These are phyloP conservation scores for Phytophthora kernoviae DNA, from an alignment of 352 stramenopile genomes.

Conservation along the genomic window DNA sequence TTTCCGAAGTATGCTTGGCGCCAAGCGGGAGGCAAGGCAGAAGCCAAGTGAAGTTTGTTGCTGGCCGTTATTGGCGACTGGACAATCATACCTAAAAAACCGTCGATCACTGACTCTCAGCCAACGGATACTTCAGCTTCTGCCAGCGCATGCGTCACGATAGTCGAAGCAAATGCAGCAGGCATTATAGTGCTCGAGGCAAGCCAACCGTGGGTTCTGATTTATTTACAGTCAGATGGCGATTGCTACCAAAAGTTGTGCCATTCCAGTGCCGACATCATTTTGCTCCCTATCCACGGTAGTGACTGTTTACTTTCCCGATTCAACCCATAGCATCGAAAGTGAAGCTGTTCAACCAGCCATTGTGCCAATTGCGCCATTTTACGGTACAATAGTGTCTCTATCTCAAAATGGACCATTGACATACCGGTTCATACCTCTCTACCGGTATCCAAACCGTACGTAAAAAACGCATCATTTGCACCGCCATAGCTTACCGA, in stretches of 20 bases:
- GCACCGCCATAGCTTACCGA: not conserved
- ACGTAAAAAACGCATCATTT: constrained; percentile 4
- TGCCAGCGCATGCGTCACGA: too few relatives aligned
- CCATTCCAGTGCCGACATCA: not conserved
- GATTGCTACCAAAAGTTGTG: not conserved
- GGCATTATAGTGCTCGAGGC: too few relatives aligned
- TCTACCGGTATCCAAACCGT: too few relatives aligned
- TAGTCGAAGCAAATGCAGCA: too few relatives aligned
- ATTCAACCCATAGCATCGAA: not conserved
- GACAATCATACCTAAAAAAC: too few relatives aligned
- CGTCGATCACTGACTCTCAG: not conserved
- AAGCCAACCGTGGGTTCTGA: not conserved
- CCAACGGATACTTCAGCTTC: not conserved
- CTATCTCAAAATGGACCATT: too few relatives aligned
- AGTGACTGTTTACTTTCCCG: not conserved
- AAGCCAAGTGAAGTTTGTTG: too few relatives aligned
- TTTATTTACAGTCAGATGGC: not conserved
- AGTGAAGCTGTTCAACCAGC: not conserved
- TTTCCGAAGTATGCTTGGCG: not conserved
- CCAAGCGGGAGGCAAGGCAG: too few relatives aligned
- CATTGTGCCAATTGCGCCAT: not conserved
- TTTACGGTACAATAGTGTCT: not conserved
- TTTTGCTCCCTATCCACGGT: not conserved
- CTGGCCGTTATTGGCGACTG: too few relatives aligned
- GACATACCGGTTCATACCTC: too few relatives aligned